Conservation (phyloP, 1,284 basidiomycete species). For the Boletellus deceptivus region DNA sequence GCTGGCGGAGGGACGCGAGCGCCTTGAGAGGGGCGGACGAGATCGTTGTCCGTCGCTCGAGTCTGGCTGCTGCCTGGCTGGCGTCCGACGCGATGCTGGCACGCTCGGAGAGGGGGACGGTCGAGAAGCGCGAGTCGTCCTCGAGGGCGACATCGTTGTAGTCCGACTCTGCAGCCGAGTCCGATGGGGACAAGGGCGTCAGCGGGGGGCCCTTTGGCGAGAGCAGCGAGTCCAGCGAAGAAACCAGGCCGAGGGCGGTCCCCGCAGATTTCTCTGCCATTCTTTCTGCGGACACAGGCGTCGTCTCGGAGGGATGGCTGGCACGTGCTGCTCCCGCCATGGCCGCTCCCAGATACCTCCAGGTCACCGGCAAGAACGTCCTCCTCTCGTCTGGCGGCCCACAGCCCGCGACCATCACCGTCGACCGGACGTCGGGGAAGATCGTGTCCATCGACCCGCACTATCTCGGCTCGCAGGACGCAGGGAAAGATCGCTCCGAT, state of each 20-base stretch:
- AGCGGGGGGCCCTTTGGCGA: conserved; percentile 36
- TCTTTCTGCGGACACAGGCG: conserved; percentile 1
- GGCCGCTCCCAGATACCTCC: conserved; percentile 20
- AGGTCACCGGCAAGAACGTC: conserved; percentile 52
- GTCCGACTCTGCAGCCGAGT: conserved; percentile 52
- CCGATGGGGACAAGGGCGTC: conserved; percentile 28
- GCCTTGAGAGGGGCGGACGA: conserved; percentile 27
- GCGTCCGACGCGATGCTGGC: conserved; percentile 27
- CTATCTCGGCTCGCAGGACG: conserved; percentile 29
- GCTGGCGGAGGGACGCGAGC: conserved; percentile 27
- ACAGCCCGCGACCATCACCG: conserved; percentile 68
- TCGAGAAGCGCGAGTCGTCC: conserved; percentile 57
- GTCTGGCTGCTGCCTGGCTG: conserved; percentile 13
- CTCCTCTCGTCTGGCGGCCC: conserved; percentile 55
- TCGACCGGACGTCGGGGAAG: conserved; percentile 63
- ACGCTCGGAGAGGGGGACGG: conserved; percentile 45
- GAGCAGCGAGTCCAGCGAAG: conserved; percentile 41
- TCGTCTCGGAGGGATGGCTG: background rate
- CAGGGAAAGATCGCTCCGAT: conserved; percentile 30
- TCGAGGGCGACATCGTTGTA: conserved; percentile 61
- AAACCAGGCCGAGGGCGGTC: conserved; percentile 12
- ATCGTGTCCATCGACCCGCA: conserved; percentile 54
- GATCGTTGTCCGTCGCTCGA: conserved; percentile 29
- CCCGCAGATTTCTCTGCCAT: conserved; percentile 10
- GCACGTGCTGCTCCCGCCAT: conserved; percentile 15